Conservation (phyloP, 352 stramenopile genomes). For the Aphanomyces astaci region DNA sequence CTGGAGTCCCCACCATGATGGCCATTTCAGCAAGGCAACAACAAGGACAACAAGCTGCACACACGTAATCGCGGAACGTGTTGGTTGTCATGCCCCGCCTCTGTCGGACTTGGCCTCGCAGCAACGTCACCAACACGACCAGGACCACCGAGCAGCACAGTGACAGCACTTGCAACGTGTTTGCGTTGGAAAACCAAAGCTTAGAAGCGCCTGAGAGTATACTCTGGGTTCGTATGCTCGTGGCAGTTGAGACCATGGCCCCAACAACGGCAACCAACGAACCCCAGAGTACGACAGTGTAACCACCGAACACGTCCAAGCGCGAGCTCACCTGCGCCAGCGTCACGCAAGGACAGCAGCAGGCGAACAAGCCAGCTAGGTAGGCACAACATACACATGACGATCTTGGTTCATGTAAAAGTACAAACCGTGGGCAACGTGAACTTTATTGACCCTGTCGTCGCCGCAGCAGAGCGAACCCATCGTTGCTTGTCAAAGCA, state of each 20-base stretch:
- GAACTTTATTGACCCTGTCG: too few relatives aligned
- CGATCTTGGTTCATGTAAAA: neutral
- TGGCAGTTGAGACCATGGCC: neutral
- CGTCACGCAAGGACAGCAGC: constrained; percentile 38
- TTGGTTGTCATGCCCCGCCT: neutral
- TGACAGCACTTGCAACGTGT: neutral
- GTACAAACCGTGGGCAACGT: neutral
- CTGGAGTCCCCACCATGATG: neutral
- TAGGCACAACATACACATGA: neutral
- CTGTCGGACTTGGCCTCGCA: neutral
- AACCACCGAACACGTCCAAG: constrained; percentile 27
- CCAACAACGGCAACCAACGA: neutral
- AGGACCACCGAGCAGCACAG: neutral
- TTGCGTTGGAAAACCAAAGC: neutral
- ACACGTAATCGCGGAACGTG: neutral
- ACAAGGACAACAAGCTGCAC: neutral
- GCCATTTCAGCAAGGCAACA: neutral
- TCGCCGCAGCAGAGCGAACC: too few relatives aligned
- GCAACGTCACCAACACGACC: neutral
- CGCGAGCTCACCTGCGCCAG: constrained; percentile 41
- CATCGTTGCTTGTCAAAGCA: too few relatives aligned
- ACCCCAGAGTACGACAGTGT: neutral
- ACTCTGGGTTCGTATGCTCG: neutral
- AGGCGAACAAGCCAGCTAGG: constrained; percentile 32
- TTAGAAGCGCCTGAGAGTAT: neutral